phyloP scores from a whole-genome alignment of 345 rosid genomes.

The Anastatica hierochuntica region DNA sequence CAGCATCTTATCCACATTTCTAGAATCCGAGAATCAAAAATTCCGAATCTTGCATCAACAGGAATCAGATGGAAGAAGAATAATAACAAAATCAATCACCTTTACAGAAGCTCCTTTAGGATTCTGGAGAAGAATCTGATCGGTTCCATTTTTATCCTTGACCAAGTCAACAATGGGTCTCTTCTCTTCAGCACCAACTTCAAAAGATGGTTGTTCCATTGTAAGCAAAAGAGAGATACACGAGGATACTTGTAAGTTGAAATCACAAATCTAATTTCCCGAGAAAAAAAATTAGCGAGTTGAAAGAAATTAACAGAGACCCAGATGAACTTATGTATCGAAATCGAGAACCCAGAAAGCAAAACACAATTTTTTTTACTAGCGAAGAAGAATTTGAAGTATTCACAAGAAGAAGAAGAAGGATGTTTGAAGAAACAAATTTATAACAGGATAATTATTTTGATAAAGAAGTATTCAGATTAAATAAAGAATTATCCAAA shows the following conservation, averaged over 20 bases:
- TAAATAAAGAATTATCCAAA: too few species aligned
- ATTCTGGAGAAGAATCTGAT: conserved; percentile 56
- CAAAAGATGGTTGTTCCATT: conserved; percentile 50
- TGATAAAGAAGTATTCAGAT: too few species aligned
- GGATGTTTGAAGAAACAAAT: too few species aligned
- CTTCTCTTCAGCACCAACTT: conserved; percentile 30
- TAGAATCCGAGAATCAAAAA: too few species aligned
- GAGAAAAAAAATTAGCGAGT: too few species aligned
- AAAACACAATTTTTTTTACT: conserved; percentile 4
- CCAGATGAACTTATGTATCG: too few species aligned
- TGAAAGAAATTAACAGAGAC: too few species aligned
- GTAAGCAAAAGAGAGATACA: not conserved
- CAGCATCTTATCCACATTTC: conserved; percentile 4
- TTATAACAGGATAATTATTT: too few species aligned
- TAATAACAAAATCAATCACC: conserved; percentile 31
- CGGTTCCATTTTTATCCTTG: conserved; percentile 64
- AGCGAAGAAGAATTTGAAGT: not conserved
- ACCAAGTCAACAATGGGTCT: conserved; percentile 41
- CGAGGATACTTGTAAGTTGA: not conserved
- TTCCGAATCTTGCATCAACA: not conserved
- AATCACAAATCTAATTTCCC: not conserved
- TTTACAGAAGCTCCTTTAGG: conserved; percentile 62
- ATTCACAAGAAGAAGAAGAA: not conserved
- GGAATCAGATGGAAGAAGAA: not conserved
- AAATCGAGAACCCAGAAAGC: not conserved